Evolutionary conservation across 257 asterid species (phyloP).

Genomic region (Solanum chiquidenum): DNA sequence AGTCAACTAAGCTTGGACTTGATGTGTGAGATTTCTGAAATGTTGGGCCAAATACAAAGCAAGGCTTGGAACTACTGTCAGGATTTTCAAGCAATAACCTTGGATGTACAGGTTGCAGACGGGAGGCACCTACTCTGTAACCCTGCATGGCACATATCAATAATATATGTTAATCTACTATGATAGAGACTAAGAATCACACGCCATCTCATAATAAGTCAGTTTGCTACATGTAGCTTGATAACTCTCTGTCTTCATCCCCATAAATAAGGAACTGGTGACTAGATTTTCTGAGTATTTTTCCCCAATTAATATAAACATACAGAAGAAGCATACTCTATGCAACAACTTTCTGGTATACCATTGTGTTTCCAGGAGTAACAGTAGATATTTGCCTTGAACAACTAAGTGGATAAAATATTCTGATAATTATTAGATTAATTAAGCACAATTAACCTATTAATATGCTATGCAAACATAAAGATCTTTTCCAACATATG

Average conservation of each 20-base stretch:
- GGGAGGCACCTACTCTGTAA: not conserved
- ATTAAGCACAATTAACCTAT: not conserved
- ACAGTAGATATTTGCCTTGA: not conserved
- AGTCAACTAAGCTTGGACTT: not conserved
- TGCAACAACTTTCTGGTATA: not conserved
- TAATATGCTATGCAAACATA: not conserved
- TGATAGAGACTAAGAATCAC: not conserved
- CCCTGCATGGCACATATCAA: not conserved
- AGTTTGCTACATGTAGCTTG: not conserved
- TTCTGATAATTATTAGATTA: not conserved
- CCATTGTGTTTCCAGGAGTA: not conserved
- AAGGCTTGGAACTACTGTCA: not conserved
- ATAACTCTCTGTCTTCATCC: not conserved
- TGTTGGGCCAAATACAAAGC: not conserved
- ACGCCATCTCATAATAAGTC: not conserved
- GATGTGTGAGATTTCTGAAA: slow-evolving; percentile 5
- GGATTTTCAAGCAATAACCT: not conserved
- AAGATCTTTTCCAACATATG: not conserved
- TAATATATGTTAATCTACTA: not conserved
- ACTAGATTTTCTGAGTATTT: not conserved
- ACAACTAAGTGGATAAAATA: not conserved
- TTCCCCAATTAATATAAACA: not conserved
- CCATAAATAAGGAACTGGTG: not conserved
- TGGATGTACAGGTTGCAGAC: not conserved
- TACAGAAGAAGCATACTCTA: not conserved